Base-by-base conservation (phyloP, 768 basidiomycete genomes). In the Bullera alba region DNA sequence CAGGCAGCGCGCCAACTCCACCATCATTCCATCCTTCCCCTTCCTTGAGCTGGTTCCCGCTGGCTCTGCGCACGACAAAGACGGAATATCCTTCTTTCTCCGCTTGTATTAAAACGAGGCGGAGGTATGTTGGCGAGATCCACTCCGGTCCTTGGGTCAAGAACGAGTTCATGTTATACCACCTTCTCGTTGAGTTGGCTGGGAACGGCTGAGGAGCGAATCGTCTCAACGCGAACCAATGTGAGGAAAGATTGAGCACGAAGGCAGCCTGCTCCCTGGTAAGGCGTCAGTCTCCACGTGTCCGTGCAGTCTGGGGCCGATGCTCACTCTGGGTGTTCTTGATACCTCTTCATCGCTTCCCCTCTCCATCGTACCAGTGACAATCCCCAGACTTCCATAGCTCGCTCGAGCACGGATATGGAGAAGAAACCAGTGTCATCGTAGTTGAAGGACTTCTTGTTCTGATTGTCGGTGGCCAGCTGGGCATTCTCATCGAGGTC, bases 341-440 rank as follows among this genome's bases (percentile, higher is more conserved):
- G 87, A 70, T 83, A 83, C 4, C 80, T 77, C 8, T 80, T 78
- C 85, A 92, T 86, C 32, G 78, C 80, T 72, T 87, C 86, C 54
- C 84, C 82, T 45, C 87, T 79, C 90, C 90, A 95, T 50, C 85
- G 79, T 10, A 83, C 78, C 38, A 93, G 82, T 60, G 79, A 83
- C 50, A 92, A 73, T 16, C 85, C 85, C 85, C 84, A 92, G 12
- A 90, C 83, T 62, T 82, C 78, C 42, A 95, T 73, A 2, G 91
- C 91, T 23, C 65, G 41, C 29, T 67, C 65, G 16, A 93, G 70
- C 1, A 93, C 91, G 56, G 90, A 88, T 0, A 93, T 79, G 2
- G 90, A 92, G 73, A 95, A 95, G 71, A 88, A 95, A 1, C 88
- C 90, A 23, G 87, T 88, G 69, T 92, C 90, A 60, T 95, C 90